phyloP scores from a whole-genome alignment of 169 alveolate species.

The Plasmodium knowlesi region DNA sequence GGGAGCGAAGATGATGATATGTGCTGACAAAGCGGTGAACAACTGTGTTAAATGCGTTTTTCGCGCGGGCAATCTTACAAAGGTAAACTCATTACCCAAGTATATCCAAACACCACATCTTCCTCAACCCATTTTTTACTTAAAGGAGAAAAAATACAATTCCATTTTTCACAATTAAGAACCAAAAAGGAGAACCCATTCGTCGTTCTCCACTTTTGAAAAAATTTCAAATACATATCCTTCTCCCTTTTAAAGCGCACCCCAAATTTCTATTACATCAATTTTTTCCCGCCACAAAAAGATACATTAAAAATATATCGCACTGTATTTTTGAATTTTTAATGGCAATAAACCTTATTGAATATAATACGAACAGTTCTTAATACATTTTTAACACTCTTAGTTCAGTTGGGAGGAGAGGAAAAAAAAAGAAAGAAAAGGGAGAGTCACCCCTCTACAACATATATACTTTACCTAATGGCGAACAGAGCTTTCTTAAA shows the following conservation, averaged over 20 bases:
- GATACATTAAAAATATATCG: background rate
- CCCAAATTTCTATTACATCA: background rate
- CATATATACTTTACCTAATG: background rate
- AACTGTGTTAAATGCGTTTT: background rate
- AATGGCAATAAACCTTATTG: background rate
- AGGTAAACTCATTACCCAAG: background rate
- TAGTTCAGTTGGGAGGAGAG: background rate
- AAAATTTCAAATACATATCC: background rate
- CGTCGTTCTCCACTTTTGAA: background rate
- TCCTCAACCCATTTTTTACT: background rate
- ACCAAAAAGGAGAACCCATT: background rate
- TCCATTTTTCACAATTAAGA: background rate
- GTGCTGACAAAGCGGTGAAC: background rate
- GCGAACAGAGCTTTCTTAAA: background rate
- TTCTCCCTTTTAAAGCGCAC: background rate
- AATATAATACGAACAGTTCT: background rate
- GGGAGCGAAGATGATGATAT: background rate
- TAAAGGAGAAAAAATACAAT: no score
- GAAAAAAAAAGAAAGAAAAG: background rate
- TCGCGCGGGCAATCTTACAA: background rate
- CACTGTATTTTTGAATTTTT: background rate
- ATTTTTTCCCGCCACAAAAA: background rate
- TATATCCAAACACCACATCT: background rate
- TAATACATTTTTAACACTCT: background rate
- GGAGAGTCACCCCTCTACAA: background rate